phyloP scores from a whole-genome alignment of 805 yeast species.

The Komagataella pastoris region DNA sequence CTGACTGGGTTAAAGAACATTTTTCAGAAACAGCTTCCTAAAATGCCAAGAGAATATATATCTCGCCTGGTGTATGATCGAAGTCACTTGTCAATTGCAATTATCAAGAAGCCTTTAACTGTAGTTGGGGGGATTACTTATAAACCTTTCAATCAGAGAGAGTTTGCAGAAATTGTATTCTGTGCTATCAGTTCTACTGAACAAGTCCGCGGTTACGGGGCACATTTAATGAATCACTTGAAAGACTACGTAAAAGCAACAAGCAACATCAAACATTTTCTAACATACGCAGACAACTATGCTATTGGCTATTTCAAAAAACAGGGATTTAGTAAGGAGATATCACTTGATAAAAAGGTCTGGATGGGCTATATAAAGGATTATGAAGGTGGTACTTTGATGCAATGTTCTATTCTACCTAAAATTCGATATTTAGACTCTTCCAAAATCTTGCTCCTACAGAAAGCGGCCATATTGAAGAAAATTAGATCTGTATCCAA shows the following conservation, averaged over 20 bases:
- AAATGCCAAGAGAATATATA: slow-evolving; percentile 97
- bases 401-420: slow-evolving; percentile 95
- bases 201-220: slow-evolving; percentile 98
- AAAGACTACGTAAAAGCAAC: slow-evolving; percentile 91
- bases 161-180: slow-evolving; percentile 95
- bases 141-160: slow-evolving; percentile 81
- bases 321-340: slow-evolving; percentile 95
- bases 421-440: slow-evolving; percentile 79
- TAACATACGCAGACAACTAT: slow-evolving; percentile 96
- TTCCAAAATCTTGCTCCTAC: slow-evolving; percentile 71
- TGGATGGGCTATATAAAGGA: slow-evolving; percentile 99
- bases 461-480: slow-evolving; percentile 80
- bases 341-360: slow-evolving; percentile 65
- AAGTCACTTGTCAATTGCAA: slow-evolving; percentile 91
- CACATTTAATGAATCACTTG: slow-evolving; percentile 94
- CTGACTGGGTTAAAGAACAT: slow-evolving; percentile 91
- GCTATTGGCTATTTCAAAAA: slow-evolving; percentile 98
- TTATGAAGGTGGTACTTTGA: slow-evolving; percentile 96
- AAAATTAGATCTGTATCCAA: slow-evolving; percentile 71
- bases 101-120: slow-evolving; percentile 81
- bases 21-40: slow-evolving; percentile 94
- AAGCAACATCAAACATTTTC: slow-evolving; percentile 69
- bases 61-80: slow-evolving; percentile 90
- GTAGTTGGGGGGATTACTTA: slow-evolving; percentile 98
- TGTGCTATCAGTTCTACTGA: slow-evolving; percentile 97